Evolutionary conservation across 2,329 filamentous ascomycete genomes (phyloP).

Genomic region (Beauveria medogensis): DNA sequence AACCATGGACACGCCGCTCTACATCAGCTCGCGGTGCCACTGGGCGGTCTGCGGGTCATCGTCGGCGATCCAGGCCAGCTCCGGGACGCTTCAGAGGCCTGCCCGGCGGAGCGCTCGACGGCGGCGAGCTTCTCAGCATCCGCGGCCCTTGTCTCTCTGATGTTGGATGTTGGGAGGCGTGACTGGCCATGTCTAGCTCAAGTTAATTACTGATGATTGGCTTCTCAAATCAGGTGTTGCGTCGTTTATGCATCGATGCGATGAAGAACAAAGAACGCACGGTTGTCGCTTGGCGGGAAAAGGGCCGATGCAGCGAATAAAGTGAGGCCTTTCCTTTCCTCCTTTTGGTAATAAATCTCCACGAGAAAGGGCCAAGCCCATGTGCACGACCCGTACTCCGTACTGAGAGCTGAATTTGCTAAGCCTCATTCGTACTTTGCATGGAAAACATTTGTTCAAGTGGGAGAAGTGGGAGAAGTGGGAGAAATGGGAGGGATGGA

Average conservation of each 20-base stretch:
- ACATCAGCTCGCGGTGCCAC: conserved; percentile 11
- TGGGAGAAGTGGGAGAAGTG: too few relatives aligned
- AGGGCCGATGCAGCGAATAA: neutral
- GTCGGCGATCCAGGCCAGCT: conserved; percentile 12
- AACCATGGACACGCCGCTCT: conserved; percentile 10
- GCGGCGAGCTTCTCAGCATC: conserved; percentile 9
- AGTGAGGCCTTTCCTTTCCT: neutral
- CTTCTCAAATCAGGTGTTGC: neutral
- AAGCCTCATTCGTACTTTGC: neutral
- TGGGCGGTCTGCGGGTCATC: conserved; percentile 8
- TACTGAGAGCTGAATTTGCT: neutral
- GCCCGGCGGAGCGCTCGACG: conserved; percentile 11
- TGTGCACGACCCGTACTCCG: neutral
- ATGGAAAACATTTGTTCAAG: neutral
- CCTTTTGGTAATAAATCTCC: neutral
- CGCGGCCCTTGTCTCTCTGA: conserved; percentile 4
- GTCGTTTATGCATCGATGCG: neutral
- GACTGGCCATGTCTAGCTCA: neutral
- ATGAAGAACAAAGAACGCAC: neutral
- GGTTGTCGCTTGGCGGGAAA: conserved; percentile 8
- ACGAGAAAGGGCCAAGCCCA: neutral
- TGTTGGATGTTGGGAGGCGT: conserved; percentile 5
- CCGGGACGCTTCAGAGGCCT: conserved; percentile 11
- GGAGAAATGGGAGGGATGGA: neutral
- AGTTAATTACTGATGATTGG: neutral